Percentiles rank a stretch among this genome's conserved stretches.
phyloP scores from a whole-genome alignment of 192 early-diverging fungal genomes.

The Polychytrium aggregatum region DNA sequence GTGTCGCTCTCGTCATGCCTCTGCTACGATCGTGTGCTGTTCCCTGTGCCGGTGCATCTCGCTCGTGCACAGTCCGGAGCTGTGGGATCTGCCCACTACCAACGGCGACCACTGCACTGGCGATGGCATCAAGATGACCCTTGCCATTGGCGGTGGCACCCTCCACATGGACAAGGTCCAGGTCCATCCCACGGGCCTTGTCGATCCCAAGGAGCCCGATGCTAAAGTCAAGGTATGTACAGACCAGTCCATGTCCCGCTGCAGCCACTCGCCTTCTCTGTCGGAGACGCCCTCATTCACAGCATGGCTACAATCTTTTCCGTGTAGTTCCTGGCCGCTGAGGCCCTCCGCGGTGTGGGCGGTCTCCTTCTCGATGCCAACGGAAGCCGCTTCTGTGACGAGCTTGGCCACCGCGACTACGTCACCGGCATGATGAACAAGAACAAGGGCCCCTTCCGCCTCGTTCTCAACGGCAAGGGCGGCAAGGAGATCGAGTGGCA shows the following conservation, averaged over 20 bases:
- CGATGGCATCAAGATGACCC: constrained; percentile 85
- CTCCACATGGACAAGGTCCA: constrained; percentile 95
- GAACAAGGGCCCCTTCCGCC: constrained; percentile 72
- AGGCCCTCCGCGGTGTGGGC: constrained; percentile 89
- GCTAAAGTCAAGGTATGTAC: constrained; percentile 63
- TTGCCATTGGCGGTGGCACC: constrained; percentile 66
- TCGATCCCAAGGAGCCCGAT: constrained; percentile 77
- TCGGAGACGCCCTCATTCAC: no score
- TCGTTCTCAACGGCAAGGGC: constrained; percentile 72
- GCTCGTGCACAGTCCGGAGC: constrained; percentile 14
- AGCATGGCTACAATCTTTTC: neutral
- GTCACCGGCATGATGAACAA: constrained; percentile 84
- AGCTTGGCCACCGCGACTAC: constrained; percentile 87
- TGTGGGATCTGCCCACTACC: constrained; percentile 65
- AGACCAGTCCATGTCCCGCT: no score
- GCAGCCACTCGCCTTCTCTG: no score
- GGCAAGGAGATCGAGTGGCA: constrained; percentile 89
- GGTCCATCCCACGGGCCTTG: constrained; percentile 94
- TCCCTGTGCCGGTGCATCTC: no score
- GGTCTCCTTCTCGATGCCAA: constrained; percentile 70
- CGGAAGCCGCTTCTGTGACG: constrained; percentile 83
- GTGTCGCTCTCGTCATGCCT: constrained; percentile 1
- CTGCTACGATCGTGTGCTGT: no score
- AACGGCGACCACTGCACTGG: constrained; percentile 93
- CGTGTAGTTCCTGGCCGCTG: constrained; percentile 74